Base-by-base conservation (phyloP, 2,329 filamentous ascomycete species). In the Sporothrix pallida region DNA sequence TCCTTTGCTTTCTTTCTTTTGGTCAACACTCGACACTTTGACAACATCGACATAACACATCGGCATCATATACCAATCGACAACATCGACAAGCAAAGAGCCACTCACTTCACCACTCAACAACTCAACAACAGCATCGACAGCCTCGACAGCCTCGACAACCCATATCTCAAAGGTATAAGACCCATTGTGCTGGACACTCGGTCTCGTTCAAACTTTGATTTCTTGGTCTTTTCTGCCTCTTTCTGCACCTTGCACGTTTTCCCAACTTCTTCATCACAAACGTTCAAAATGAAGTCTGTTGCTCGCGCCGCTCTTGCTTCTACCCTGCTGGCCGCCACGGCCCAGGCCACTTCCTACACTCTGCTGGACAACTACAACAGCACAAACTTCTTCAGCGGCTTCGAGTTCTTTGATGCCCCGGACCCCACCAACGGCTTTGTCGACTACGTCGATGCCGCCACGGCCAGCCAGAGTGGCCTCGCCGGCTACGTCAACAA, bases 401-500 rank as follows among this genome's bases (percentile, higher is more conserved):
- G 82, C 70, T 89, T 89, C 78, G 82, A 85, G 73, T 90, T 91
- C 82, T 90, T 86, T 81, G 83, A 80, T 71, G 82, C 80, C 3
- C 74, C 82, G 0, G 93, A 96, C 78, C 93, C 93, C 0, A 96
- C 93, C 1, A 78, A 90, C 75, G 93, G 93, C 46, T 93, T 90
- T 78, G 93, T 96, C 77, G 82, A 88, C 75, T 96, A 94, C 78
- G 86, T 90, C 72, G 83, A 88, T 76, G 84, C 86, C 70, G 74
- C 80, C n/a, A 87, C 86, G 1, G 92, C 93, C 72, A 86, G 87
- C 74, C 78, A 80, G n/a, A 80, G 82, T 52, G 86, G 86, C 17
- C 85, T 94, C 9, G 89, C 91, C 75, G 87, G 87, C 75, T 88
- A 85, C 76, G 80, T 84, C 69, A 83, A 87, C 72, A 83, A 84